A percentile compares a stretch with the other conserved stretches of the same genome.
Evolutionary conservation across 805 yeast genomes (phyloP).

Genomic region (Yamadazyma akitaensis): DNA sequence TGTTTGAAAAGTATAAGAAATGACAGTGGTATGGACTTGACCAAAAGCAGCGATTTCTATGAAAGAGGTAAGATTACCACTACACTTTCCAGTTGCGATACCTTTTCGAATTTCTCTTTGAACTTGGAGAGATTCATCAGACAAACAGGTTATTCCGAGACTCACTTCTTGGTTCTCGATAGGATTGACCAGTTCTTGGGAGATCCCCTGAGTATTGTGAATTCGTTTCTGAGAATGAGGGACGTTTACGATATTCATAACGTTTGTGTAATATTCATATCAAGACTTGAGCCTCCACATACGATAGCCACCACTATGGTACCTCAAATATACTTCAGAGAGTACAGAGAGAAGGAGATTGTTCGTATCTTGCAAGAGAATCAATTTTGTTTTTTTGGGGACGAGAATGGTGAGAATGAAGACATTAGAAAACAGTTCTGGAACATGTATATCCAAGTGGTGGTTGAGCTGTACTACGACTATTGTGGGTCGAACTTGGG

Average conservation of each 20-base stretch:
- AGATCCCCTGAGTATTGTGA: conserved; percentile 35
- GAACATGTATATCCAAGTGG: conserved; percentile 41
- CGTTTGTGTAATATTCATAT: conserved; percentile 38
- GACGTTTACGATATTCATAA: conserved; percentile 36
- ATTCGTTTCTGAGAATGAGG: conserved; percentile 40
- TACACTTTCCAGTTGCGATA: conserved; percentile 35
- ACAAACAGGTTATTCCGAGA: conserved; percentile 27
- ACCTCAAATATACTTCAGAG: conserved; percentile 40
- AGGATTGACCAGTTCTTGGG: conserved; percentile 47
- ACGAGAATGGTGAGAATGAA: conserved; percentile 15
- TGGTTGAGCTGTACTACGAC: conserved; percentile 43
- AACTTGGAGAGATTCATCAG: conserved; percentile 38
- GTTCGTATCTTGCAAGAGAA: conserved; percentile 34
- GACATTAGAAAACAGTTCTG: conserved; percentile 27
- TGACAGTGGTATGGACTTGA: conserved; percentile 32
- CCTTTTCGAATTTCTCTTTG: conserved; percentile 37
- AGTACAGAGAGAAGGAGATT: conserved; percentile 36
- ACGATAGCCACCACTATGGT: conserved; percentile 34
- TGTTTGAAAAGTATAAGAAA: conserved; percentile 35
- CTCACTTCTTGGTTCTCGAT: conserved; percentile 46
- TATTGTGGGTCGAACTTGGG: conserved; percentile 45
- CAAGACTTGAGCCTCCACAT: conserved; percentile 37
- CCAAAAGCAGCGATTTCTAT: conserved; percentile 18
- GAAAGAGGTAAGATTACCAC: conserved; percentile 25
- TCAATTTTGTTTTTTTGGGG: conserved; percentile 24